phyloP scores from a whole-genome alignment of 768 basidiomycete species.

The Auriscalpium vulgare region DNA sequence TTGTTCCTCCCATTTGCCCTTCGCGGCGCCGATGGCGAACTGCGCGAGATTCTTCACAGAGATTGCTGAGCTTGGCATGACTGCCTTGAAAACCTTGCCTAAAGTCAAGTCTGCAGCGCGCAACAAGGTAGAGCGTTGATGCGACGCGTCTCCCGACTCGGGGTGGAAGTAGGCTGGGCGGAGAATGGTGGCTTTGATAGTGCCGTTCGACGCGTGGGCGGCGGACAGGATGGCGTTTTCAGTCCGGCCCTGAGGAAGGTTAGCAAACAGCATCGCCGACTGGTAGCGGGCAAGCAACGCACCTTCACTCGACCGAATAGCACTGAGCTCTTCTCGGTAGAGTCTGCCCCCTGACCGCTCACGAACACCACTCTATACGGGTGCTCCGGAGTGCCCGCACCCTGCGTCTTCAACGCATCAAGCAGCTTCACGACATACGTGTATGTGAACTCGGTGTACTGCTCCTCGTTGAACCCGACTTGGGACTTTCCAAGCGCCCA shows the following conservation, averaged over 20 bases:
- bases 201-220: neutral
- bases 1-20: constrained; percentile 5
- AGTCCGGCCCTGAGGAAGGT: neutral
- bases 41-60: neutral
- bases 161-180: constrained; percentile 2
- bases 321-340: constrained; percentile 15
- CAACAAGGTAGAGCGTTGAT: neutral
- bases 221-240: neutral
- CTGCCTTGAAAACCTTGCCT: neutral
- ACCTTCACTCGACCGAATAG: constrained; percentile 16
- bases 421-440: constrained; percentile 16
- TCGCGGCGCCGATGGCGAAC: constrained; percentile 5
- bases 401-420: constrained; percentile 2
- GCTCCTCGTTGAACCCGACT: constrained; percentile 8
- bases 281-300: neutral
- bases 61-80: neutral
- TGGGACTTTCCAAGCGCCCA: constrained; percentile 19
- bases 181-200: neutral
- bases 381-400: constrained; percentile 9
- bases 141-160: neutral
- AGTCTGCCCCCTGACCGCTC: constrained; percentile 21
- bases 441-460: constrained; percentile 18
- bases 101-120: neutral
- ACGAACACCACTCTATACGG: constrained; percentile 23
- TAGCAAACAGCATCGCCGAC: neutral